Base-by-base conservation (phyloP, 176 grass and related monocot genomes). In the Lolium multiflorum region DNA sequence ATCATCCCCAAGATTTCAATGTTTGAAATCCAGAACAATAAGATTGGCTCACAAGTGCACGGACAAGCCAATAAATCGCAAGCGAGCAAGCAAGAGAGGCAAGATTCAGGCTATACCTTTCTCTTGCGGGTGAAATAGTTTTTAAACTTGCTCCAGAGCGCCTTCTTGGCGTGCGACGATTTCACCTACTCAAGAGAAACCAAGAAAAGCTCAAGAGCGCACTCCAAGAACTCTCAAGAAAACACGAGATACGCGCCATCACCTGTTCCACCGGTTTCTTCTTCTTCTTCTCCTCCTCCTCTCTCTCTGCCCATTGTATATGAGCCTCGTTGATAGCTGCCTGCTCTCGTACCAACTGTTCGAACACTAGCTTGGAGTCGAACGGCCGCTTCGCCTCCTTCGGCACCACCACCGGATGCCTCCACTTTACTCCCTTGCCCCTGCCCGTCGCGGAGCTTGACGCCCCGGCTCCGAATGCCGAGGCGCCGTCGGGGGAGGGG, bases 141-240 rank as follows among this genome's bases (percentile, higher is more conserved):
- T 56, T 3, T 18, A 9, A 58, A 14, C 6, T n/a, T 67, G 47
- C 11, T 37, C 18, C 17, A 35, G 63, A 16, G 4, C 50, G 31
- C 14, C 11, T 43, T 11, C 20, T 60, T 79, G 56, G 76, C 76
- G 11, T 15, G 6, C 18, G 11, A 21, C 39, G 41, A 72, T 7
- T 72, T 44, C 39, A 13, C 69, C 69, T 74, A 11, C 71, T 74
- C 44, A 22, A 74, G 56, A 83, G 50, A 71, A 70, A 82, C 26
- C 80, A 82, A 70, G 64, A 82, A 83, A 72, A 35, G 22, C 9
- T 72, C 35, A 83, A 72, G 80, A 49, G 55, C 63, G 48, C 47
- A 39, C 17, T 41, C 80, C 63, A 50, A 15, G 3, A 46, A 71
- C 51, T 25, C 81, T 47, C 81, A 82, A 58, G 64, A 83, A 55